Evolutionary conservation across 73 alveolate genomes (phyloP).

Genomic region (Paramecium sonneborni): DNA sequence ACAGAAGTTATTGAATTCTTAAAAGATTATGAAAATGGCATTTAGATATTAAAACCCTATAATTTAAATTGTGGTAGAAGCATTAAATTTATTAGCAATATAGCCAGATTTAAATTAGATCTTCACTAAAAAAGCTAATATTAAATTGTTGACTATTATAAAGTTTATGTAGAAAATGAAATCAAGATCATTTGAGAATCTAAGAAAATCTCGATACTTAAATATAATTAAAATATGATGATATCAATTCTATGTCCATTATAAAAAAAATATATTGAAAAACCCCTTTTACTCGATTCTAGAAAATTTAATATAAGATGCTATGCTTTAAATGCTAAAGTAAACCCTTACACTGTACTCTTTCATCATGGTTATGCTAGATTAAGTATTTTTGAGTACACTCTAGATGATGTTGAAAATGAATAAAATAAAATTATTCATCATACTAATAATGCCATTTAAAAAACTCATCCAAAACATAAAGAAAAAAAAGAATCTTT

Average conservation of each 20-base stretch:
- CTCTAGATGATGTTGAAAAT: constrained; percentile 66
- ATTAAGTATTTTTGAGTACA: constrained; percentile 70
- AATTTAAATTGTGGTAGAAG: constrained; percentile 81
- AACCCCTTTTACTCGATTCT: constrained; percentile 82
- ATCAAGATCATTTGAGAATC: neutral
- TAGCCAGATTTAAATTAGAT: constrained; percentile 66
- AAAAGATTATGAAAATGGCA: constrained; percentile 66
- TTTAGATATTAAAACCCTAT: constrained; percentile 78
- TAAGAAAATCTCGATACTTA: neutral
- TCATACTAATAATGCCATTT: constrained; percentile 75
- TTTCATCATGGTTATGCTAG: constrained; percentile 78
- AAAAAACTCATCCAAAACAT: constrained; percentile 78
- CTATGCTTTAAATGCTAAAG: constrained; percentile 81
- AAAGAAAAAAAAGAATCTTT: constrained; percentile 58
- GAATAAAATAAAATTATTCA: constrained; percentile 72
- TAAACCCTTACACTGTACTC: constrained; percentile 77
- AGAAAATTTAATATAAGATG: constrained; percentile 91
- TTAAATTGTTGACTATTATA: constrained; percentile 60
- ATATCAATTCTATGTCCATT: constrained; percentile 68
- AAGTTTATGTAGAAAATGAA: constrained; percentile 46
- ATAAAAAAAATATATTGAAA: constrained; percentile 81
- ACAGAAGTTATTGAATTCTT: constrained; percentile 76
- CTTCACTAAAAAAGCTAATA: constrained; percentile 53
- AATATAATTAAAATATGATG: constrained; percentile 63
- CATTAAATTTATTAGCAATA: constrained; percentile 69